These are phyloP conservation scores for Neopestalotiopsis sp. DNA, from an alignment of 2,329 filamentous ascomycete species.

Conservation along the genomic window DNA sequence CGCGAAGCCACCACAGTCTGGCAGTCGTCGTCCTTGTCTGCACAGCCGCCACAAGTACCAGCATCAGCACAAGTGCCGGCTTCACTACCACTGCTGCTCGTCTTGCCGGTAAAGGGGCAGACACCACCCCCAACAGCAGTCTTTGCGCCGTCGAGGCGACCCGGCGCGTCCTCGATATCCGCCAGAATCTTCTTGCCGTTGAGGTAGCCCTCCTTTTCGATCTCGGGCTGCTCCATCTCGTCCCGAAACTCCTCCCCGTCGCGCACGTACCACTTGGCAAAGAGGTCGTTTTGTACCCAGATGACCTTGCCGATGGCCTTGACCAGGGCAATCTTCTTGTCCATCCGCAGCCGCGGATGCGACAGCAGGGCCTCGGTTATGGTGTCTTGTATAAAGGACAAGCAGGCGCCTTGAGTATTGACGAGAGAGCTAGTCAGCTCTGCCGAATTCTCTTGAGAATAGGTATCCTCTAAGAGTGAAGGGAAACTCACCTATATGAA, in stretches of 20 bases:
- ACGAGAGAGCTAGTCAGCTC: no score
- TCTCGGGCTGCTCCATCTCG: slow-evolving; percentile 51
- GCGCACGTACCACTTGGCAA: slow-evolving; percentile 81
- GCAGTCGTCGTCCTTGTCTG: slow-evolving; percentile 16
- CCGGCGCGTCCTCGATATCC: slow-evolving; percentile 37
- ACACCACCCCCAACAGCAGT: not conserved
- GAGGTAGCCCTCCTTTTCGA: slow-evolving; percentile 69
- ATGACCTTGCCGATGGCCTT: slow-evolving; percentile 82
- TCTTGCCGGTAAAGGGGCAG: slow-evolving; percentile 12
- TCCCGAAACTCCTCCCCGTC: slow-evolving; percentile 61
- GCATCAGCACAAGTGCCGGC: not conserved
- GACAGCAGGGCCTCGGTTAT: slow-evolving; percentile 78
- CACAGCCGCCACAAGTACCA: slow-evolving; percentile 2
- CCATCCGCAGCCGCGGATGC: slow-evolving; percentile 69
- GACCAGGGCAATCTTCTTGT: slow-evolving; percentile 74
- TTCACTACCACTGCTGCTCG: not conserved
- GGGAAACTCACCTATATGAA: slow-evolving; percentile 61
- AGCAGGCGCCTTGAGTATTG: slow-evolving; percentile 55
- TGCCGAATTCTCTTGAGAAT: no score
- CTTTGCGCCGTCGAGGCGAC: not conserved
- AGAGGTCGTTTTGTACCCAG: slow-evolving; percentile 88
- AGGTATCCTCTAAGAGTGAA: no score
- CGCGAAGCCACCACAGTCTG: slow-evolving; percentile 3
- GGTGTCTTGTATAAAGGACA: slow-evolving; percentile 79
- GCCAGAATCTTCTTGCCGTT: slow-evolving; percentile 65